phyloP scores from a whole-genome alignment of 2,329 filamentous ascomycete species.

The Colletotrichum godetiae region DNA sequence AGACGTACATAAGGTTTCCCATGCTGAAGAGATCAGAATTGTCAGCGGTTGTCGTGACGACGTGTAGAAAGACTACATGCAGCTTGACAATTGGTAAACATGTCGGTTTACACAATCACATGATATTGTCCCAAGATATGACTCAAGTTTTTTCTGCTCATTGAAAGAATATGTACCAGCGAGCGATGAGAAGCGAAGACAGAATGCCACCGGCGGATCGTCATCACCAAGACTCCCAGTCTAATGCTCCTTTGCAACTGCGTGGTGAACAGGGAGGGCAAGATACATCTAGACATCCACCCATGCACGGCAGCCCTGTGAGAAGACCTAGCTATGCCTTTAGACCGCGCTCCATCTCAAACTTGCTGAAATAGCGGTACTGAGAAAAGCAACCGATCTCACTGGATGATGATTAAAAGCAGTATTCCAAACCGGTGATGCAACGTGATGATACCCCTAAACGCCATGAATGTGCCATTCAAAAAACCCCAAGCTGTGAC shows the following conservation, averaged over 20 bases:
- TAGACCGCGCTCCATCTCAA: not conserved
- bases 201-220: slow-evolving; percentile 8
- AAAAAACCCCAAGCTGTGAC: slow-evolving; percentile 18
- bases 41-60: not conserved
- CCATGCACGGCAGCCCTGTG: slow-evolving; percentile 9
- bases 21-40: not conserved
- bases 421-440: slow-evolving; percentile 25
- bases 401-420: slow-evolving; percentile 25
- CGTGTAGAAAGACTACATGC: not conserved
- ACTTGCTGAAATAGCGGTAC: slow-evolving; percentile 1
- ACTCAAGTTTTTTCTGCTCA: not conserved
- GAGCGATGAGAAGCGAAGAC: slow-evolving; percentile 31
- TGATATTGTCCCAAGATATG: no score
- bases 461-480: slow-evolving; percentile 29
- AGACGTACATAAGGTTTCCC: not conserved
- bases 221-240: slow-evolving; percentile 28
- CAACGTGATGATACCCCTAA: slow-evolving; percentile 22
- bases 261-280: slow-evolving; percentile 3
- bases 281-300: slow-evolving; percentile 14
- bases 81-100: not conserved
- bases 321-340: slow-evolving; percentile 4
- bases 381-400: not conserved
- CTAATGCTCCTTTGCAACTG: slow-evolving; percentile 31
- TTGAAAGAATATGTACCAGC: slow-evolving; percentile 34
- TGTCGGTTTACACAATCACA: not conserved